phyloP scores from a whole-genome alignment of 2,329 filamentous ascomycete genomes.

The Fusarium sp. region DNA sequence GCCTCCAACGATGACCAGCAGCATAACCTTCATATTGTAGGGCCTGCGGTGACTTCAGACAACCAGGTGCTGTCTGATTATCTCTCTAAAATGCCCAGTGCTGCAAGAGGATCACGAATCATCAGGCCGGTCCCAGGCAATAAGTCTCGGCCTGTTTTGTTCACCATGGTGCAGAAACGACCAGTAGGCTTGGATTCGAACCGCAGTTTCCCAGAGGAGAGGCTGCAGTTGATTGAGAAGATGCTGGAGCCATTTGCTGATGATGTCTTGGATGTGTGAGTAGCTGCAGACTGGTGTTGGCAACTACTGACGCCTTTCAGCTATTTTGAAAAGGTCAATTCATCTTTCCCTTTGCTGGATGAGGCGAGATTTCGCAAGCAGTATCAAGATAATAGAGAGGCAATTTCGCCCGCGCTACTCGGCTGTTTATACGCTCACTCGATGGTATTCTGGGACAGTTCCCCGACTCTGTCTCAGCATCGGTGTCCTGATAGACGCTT shows the following conservation, averaged over 20 bases:
- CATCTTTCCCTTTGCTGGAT: slow-evolving; percentile 69
- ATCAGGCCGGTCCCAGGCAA: slow-evolving; percentile 46
- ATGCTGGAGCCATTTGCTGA: slow-evolving; percentile 63
- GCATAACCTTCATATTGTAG: slow-evolving; percentile 63
- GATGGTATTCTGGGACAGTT: slow-evolving; percentile 65
- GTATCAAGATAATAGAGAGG: slow-evolving; percentile 55
- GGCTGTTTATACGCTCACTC: slow-evolving; percentile 67
- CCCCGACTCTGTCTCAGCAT: slow-evolving; percentile 53
- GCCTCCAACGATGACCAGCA: slow-evolving; percentile 51
- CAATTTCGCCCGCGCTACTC: slow-evolving; percentile 64
- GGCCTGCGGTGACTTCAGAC: slow-evolving; percentile 67
- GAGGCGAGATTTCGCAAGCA: slow-evolving; percentile 61
- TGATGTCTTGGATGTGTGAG: slow-evolving; percentile 60
- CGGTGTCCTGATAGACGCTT: slow-evolving; percentile 66
- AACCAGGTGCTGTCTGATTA: slow-evolving; percentile 69
- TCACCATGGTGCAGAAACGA: slow-evolving; percentile 57
- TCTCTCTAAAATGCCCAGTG: slow-evolving; percentile 51
- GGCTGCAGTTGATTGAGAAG: slow-evolving; percentile 65
- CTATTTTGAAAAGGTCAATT: slow-evolving; percentile 56
- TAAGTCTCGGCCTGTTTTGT: slow-evolving; percentile 53
- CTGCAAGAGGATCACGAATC: slow-evolving; percentile 44
- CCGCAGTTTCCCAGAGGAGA: slow-evolving; percentile 53
- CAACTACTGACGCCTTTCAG: slow-evolving; percentile 21
- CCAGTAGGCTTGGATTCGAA: slow-evolving; percentile 55
- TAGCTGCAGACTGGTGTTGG: not conserved